These are phyloP conservation scores for Euphrasia confusa DNA, from an alignment of 257 asterid species.

Conservation along the genomic window DNA sequence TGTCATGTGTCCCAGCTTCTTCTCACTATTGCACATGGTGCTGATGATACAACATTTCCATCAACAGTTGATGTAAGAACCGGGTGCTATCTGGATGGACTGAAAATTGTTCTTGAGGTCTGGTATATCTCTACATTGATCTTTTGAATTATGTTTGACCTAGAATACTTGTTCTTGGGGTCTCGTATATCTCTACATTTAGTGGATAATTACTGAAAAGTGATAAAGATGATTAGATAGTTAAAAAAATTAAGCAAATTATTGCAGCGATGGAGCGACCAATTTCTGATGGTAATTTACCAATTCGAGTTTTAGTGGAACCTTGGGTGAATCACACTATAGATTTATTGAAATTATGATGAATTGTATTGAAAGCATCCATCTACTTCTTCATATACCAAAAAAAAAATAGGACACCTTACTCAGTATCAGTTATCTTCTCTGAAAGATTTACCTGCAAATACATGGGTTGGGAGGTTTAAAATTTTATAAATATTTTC, in stretches of 20 bases:
- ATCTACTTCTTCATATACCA: too few species aligned
- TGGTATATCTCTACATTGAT: constrained; percentile 43
- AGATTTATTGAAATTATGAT: too few species aligned
- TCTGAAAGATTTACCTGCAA: too few species aligned
- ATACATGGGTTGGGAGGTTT: too few species aligned
- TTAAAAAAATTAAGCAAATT: constrained; percentile 4
- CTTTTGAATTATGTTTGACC: constrained; percentile 24
- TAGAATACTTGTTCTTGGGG: constrained; percentile 80
- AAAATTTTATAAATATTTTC: too few species aligned
- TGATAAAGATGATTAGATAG: too few species aligned
- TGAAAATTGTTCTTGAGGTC: constrained; percentile 91
- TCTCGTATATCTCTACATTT: constrained; percentile 39
- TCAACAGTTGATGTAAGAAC: constrained; percentile 93
- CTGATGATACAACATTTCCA: constrained; percentile 94
- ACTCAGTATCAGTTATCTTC: too few species aligned
- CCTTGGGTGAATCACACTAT: too few species aligned
- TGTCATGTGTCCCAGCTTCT: constrained; percentile 94
- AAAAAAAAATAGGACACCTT: too few species aligned
- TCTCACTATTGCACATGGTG: constrained; percentile 88
- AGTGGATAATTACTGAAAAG: too few species aligned
- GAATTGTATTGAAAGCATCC: too few species aligned
- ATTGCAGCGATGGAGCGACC: background rate
- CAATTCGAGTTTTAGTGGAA: too few species aligned
- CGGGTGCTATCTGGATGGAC: constrained; percentile 82
- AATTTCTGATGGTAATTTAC: background rate